Conservation (phyloP, 2,329 filamentous ascomycete genomes). For the Cercospora zeae-maydis region DNA sequence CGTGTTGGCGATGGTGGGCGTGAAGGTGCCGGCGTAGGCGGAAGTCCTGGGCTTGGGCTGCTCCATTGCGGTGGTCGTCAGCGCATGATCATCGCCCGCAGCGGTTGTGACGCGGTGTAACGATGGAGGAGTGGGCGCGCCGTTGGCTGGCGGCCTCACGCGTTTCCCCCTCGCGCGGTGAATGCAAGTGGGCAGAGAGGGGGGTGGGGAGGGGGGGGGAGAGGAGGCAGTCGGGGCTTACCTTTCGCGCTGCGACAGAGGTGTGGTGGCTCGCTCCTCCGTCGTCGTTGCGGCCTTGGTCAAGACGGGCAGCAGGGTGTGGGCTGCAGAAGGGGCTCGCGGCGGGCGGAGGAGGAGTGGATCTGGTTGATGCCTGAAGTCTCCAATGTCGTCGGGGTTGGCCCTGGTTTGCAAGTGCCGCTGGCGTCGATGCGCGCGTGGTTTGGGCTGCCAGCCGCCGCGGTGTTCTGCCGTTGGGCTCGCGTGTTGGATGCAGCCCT, state of each 20-base stretch:
- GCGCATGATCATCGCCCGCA: slow-evolving; percentile 11
- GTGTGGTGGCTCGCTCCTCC: not conserved
- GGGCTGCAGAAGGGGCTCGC: slow-evolving; percentile 6
- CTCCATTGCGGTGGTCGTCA: slow-evolving; percentile 17
- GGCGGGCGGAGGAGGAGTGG: slow-evolving; percentile 1
- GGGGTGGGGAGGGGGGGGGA: too few relatives aligned
- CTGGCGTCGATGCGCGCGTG: not conserved
- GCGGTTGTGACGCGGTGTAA: slow-evolving; percentile 9
- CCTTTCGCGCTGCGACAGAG: slow-evolving; percentile 1
- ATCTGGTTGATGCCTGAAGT: slow-evolving; percentile 12
- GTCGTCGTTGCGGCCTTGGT: slow-evolving; percentile 3
- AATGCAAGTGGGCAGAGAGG: not conserved
- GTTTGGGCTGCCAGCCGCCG: not conserved
- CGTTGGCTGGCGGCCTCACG: not conserved
- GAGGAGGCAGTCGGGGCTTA: slow-evolving; percentile 6
- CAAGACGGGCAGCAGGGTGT: slow-evolving; percentile 2
- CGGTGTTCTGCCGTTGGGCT: not conserved
- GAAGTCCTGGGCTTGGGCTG: slow-evolving; percentile 13
- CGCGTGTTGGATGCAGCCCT: not conserved
- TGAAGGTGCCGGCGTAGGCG: slow-evolving; percentile 1
- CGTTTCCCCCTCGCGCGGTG: not conserved
- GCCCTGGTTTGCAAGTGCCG: slow-evolving; percentile 2
- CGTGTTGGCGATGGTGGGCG: not conserved
- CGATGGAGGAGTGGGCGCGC: slow-evolving; percentile 3
- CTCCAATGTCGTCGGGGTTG: slow-evolving; percentile 1